Base-by-base conservation (phyloP, 1,284 basidiomycete genomes). In the Pseudozyma flocculosa region DNA sequence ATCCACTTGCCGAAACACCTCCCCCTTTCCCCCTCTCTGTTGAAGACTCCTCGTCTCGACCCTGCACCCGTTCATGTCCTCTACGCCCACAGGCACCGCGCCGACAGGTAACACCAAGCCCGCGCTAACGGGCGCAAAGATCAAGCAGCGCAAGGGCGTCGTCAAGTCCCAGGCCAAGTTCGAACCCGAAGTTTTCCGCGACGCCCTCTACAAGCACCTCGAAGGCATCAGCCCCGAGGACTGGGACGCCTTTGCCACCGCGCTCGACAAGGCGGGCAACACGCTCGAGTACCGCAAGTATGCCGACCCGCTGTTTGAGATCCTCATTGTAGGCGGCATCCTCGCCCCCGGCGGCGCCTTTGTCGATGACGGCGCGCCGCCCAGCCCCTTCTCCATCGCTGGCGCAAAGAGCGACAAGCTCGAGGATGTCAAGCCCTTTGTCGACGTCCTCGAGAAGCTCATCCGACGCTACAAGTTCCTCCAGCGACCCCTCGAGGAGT, bases 381-480 rank as follows among this genome's bases (percentile, higher is more conserved):
- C 84, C 24, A 89, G 86, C 42, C 87, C 89, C 40, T 92, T 93
- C 82, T 87, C 89, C 54, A 83, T 93, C 76, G 84, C 90, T 81
- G 87, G 87, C 67, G 87, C 88, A 62, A 86, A 67, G 49, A 53
- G 45, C 21, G 50, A 50, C 26, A 43, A 43, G 19, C 38, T 54
- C 11, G 58, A 60, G 15, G 56, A 70, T 38, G 83, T 96, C 79
- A 93, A 89, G 84, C 88, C 88, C 75, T 91, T 94, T 71, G 84
- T 94, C 52, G 91, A 93, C 62, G 91, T 93, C 32, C 83, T 96
- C 71, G 92, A 93, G 80, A 93, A 92, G 81, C 87, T 97, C 60
- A 91, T 93, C 82, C 85, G 93, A 80, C 92, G 68, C 22, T 97
- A 95, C 84, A 96, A 96, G 80, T 97, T 96, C 83, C 88, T 97